A percentile compares a stretch with the other conserved stretches of the same genome.
phyloP scores from a whole-genome alignment of 2,329 filamentous ascomycete species.

The Tolypocladium album region DNA sequence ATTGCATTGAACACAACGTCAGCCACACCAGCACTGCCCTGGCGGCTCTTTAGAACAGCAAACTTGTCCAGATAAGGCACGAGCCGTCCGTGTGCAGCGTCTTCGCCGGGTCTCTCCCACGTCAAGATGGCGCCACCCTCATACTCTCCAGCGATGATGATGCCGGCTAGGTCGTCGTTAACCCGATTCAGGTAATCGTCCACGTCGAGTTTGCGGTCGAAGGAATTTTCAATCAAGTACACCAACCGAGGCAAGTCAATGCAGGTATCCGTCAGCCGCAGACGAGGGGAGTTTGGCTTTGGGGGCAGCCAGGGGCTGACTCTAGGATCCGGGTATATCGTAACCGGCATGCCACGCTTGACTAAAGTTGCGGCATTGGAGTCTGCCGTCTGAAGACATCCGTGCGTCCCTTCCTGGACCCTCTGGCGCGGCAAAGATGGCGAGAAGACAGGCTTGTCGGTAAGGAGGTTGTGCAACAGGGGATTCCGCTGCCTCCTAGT shows the following conservation, averaged over 20 bases:
- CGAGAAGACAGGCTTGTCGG: slow-evolving; percentile 86
- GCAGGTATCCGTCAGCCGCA: slow-evolving; percentile 66
- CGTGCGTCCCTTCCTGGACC: slow-evolving; percentile 28
- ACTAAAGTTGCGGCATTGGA: slow-evolving; percentile 60
- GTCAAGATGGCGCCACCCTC: slow-evolving; percentile 92
- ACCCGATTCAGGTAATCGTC: slow-evolving; percentile 76
- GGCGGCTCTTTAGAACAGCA: slow-evolving; percentile 76
- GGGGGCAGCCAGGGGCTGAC: slow-evolving; percentile 59
- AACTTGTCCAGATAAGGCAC: slow-evolving; percentile 98
- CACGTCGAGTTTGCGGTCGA: slow-evolving; percentile 73
- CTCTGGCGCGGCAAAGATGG: slow-evolving; percentile 75
- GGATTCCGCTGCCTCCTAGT: slow-evolving; percentile 59
- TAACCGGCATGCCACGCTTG: slow-evolving; percentile 84
- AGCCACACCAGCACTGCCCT: slow-evolving; percentile 85
- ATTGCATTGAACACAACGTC: slow-evolving; percentile 96
- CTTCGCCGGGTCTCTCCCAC: slow-evolving; percentile 70
- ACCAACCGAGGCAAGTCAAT: slow-evolving; percentile 78
- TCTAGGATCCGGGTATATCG: slow-evolving; percentile 69
- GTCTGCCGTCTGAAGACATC: slow-evolving; percentile 18
- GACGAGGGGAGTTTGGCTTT: slow-evolving; percentile 42
- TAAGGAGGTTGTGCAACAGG: slow-evolving; percentile 88
- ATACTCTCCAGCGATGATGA: slow-evolving; percentile 94
- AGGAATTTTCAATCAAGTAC: slow-evolving; percentile 87
- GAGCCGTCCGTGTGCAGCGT: slow-evolving; percentile 48
- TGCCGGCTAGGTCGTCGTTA: slow-evolving; percentile 68